A percentile compares a stretch with the other conserved stretches of the same genome.
These are phyloP conservation scores for Nymphaea colorata DNA, from an alignment of 164 flowering plant species.

Conservation along the genomic window DNA sequence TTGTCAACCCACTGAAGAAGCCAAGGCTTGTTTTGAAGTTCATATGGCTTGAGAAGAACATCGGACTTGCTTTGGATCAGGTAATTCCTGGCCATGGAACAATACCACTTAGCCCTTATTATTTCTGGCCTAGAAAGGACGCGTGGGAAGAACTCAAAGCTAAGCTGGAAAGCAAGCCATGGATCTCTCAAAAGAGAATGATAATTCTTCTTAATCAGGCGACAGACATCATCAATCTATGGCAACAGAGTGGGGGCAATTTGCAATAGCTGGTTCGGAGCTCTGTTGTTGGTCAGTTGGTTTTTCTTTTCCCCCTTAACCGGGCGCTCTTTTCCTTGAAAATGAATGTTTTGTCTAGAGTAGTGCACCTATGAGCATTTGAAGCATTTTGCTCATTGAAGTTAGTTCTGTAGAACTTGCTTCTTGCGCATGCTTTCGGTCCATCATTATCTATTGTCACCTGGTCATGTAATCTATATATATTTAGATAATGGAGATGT, in stretches of 20 bases:
- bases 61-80: constrained; percentile 76
- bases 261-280: constrained; percentile 12
- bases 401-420: neutral
- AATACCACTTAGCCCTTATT: constrained; percentile 85
- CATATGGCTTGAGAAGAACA: constrained; percentile 95
- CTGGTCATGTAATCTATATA: no score
- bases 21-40: constrained; percentile 87
- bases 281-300: neutral
- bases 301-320: neutral
- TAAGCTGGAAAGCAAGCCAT: constrained; percentile 75
- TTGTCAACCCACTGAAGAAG: constrained; percentile 54
- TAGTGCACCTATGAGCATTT: neutral
- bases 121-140: constrained; percentile 96
- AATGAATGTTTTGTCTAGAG: neutral
- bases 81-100: constrained; percentile 78
- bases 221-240: constrained; percentile 87
- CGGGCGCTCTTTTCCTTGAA: no score
- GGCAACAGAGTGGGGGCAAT: constrained; percentile 90
- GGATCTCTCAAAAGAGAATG: constrained; percentile 89
- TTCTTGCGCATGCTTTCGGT: no score
- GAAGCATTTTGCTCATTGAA: neutral
- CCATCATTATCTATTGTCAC: no score
- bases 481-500: no score
- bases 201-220: constrained; percentile 92
- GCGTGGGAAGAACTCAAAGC: constrained; percentile 93